These are phyloP conservation scores for Aphanomyces astaci DNA, from an alignment of 352 stramenopile species.

Conservation along the genomic window DNA sequence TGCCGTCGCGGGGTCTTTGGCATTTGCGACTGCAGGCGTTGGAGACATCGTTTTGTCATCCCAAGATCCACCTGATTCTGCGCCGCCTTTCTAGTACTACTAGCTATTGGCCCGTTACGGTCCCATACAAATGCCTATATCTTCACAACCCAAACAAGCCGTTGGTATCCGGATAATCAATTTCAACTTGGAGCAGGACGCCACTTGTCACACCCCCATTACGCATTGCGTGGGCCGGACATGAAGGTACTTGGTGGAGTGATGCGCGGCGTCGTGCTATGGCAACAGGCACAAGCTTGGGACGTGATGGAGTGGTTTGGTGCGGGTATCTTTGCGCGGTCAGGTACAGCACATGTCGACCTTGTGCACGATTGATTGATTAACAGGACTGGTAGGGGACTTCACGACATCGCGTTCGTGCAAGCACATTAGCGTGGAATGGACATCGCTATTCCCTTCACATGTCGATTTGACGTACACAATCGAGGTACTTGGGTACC, in stretches of 20 bases:
- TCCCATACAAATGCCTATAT: background rate
- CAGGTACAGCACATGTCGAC: background rate
- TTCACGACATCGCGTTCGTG: background rate
- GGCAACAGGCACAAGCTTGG: background rate
- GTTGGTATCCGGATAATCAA: background rate
- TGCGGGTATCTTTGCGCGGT: background rate
- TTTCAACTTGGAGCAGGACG: background rate
- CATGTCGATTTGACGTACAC: background rate
- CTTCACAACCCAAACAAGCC: too few species aligned
- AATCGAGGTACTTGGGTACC: conserved; percentile 1
- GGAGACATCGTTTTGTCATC: too few species aligned
- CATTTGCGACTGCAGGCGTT: too few species aligned
- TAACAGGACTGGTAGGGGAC: background rate
- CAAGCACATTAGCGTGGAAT: background rate
- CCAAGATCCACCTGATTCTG: too few species aligned
- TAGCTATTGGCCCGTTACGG: background rate
- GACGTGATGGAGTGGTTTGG: background rate
- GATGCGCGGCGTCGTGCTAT: background rate
- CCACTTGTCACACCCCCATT: background rate
- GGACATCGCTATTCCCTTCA: background rate
- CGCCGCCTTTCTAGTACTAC: background rate
- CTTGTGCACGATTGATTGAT: background rate
- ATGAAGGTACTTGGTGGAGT: background rate
- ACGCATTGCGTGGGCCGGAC: background rate
- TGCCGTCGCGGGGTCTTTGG: too few species aligned